These are phyloP conservation scores for Kluyveromyces starmeri DNA, from an alignment of 805 yeast genomes.

Conservation along the genomic window DNA sequence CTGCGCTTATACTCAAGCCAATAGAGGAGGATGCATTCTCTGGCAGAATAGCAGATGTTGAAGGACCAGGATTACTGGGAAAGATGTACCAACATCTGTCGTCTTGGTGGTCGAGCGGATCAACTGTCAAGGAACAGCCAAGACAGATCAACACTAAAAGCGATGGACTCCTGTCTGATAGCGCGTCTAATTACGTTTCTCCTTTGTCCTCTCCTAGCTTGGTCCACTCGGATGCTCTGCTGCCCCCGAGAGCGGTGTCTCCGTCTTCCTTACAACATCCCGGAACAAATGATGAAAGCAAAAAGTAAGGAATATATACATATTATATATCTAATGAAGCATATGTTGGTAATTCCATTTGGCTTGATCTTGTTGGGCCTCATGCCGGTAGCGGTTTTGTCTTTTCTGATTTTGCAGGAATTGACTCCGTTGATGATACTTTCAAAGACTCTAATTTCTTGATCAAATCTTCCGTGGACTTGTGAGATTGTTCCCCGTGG, in stretches of 20 bases:
- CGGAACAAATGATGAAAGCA: too few species aligned
- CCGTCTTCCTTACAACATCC: conserved; percentile 9
- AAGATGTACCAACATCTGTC: conserved; percentile 28
- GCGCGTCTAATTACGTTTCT: conserved; percentile 14
- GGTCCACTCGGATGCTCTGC: conserved; percentile 11
- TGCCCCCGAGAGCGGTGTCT: conserved; percentile 25
- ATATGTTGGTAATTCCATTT: too few species aligned
- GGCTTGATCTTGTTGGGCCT: too few species aligned
- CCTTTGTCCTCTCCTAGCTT: conserved; percentile 12
- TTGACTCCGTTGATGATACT: too few species aligned
- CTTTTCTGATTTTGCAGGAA: too few species aligned
- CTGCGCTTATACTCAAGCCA: conserved; percentile 69
- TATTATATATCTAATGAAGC: too few species aligned
- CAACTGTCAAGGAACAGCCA: neutral
- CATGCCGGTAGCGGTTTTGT: too few species aligned
- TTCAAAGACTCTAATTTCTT: neutral
- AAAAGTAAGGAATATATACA: too few species aligned
- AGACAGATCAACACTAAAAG: neutral
- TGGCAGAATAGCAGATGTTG: conserved; percentile 23
- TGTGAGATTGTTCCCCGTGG: neutral
- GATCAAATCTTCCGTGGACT: neutral
- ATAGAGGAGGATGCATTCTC: conserved; percentile 21
- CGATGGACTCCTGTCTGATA: conserved; percentile 9
- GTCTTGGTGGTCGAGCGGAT: conserved; percentile 26
- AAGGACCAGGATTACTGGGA: conserved; percentile 26